Evolutionary conservation across 2,329 filamentous ascomycete species (phyloP), one percentile per base, ranked within the genome.

Genomic region (Penicillium oxalicum): DNA sequence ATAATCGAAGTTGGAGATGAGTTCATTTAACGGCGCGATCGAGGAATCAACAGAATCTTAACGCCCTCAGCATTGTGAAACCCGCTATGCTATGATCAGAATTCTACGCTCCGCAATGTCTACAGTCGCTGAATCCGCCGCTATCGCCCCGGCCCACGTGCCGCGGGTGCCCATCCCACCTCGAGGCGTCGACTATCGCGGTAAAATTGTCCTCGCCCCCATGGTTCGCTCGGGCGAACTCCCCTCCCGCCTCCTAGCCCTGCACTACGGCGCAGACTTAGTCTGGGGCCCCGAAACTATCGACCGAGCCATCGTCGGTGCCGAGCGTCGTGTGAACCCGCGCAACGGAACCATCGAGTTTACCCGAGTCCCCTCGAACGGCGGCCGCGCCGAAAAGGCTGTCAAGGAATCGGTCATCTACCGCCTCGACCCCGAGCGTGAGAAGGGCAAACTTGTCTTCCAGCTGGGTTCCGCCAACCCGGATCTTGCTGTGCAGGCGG

Each of bases 171-270:
- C 89, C 44, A 95, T 96, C 57, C 91, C 91, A 56, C 80, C 77
- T 52, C 87, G 86, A 69, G 91, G 91, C 44, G 90, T 95, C 62
- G 90, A 96, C 74, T 97, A 96, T 72, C 82, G 91, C 60, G 87
- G 87, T 71, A 96, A 94, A 71, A 74, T 97, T 56, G 93, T 97
- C 39, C 85, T 98, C 55, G 93, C 93, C 53, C 93, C 93, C 36
- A 98, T 98, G 93, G 91, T 96, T 49, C 86, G 93, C 59, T 95
- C 89, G n/a, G 93, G 93, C 65, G 93, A 98, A 75, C 76, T 96
- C 52, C 91, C 93, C 3, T 93, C 88, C 35, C 84, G 93, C 50
- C 79, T 98, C 26, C 73, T 95, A 38, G 88, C 93, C 29, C 81
- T 98, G 53, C 87, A 94, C 64, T 97, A 98, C 68, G 93, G 93